These are phyloP conservation scores for Pleurotus sapidus DNA, from an alignment of 768 basidiomycete species.

Conservation along the genomic window DNA sequence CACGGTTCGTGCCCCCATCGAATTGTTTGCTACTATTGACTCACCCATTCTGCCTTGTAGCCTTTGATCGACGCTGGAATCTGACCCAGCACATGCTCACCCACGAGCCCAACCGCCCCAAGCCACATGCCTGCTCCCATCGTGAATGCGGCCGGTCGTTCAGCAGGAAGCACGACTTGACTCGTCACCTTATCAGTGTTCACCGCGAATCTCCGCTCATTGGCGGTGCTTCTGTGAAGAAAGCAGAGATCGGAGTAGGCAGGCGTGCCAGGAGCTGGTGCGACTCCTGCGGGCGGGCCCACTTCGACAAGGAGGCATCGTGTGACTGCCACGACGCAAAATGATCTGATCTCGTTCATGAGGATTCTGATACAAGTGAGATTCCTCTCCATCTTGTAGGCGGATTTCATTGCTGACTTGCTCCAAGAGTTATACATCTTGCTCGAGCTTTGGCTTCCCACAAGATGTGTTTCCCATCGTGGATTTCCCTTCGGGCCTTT, in stretches of 20 bases:
- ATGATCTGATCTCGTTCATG: constrained; percentile 38
- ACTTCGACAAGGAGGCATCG: constrained; percentile 47
- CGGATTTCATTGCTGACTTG: too few species aligned
- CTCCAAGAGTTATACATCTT: too few species aligned
- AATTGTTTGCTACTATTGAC: background rate
- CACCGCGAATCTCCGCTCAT: constrained; percentile 64
- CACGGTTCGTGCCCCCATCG: constrained; percentile 45
- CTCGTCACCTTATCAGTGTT: constrained; percentile 84
- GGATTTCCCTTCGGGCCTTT: constrained; percentile 37
- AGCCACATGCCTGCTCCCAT: constrained; percentile 88
- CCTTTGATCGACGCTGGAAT: constrained; percentile 92
- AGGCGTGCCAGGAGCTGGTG: constrained; percentile 68
- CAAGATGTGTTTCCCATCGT: constrained; percentile 16
- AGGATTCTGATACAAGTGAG: constrained; percentile 5
- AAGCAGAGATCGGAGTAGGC: constrained; percentile 66
- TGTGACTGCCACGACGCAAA: constrained; percentile 69
- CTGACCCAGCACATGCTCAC: constrained; percentile 94
- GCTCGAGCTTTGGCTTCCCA: background rate
- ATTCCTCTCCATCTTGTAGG: background rate
- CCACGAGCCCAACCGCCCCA: constrained; percentile 88
- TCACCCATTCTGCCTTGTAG: constrained; percentile 33
- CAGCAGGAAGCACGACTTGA: constrained; percentile 91
- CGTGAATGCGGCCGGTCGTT: constrained; percentile 85
- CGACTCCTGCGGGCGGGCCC: constrained; percentile 69
- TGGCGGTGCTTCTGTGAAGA: constrained; percentile 36